phyloP scores from a whole-genome alignment of 768 basidiomycete species.

The Hypholoma fasciculare region DNA sequence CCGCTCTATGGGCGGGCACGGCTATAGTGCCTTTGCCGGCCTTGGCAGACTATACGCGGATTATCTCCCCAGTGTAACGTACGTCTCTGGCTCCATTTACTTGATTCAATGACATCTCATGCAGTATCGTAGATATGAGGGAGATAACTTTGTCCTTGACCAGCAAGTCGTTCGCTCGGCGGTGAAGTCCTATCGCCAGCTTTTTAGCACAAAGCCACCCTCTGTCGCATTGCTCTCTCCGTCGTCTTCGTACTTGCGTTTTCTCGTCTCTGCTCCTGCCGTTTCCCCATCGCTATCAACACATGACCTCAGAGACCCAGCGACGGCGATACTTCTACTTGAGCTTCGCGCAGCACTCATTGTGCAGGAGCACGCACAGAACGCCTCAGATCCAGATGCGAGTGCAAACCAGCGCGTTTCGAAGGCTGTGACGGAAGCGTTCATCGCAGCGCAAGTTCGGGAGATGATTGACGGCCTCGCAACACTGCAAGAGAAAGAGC shows the following conservation, averaged over 20 bases:
- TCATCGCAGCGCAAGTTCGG: conserved; percentile 56
- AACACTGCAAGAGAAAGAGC: conserved; percentile 22
- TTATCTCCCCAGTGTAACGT: conserved; percentile 67
- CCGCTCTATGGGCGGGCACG: conserved; percentile 76
- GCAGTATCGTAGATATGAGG: conserved; percentile 51
- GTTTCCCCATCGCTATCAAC: conserved; percentile 19
- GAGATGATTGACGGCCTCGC: conserved; percentile 42
- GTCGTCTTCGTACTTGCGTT: conserved; percentile 56
- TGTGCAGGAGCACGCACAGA: conserved; percentile 45
- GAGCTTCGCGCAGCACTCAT: conserved; percentile 67
- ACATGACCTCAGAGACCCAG: conserved; percentile 35
- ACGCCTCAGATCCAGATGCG: conserved; percentile 45
- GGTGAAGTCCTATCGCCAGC: conserved; percentile 52
- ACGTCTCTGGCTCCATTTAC: conserved; percentile 18
- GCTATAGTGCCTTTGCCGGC: conserved; percentile 69
- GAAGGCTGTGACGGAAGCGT: conserved; percentile 68
- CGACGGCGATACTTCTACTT: conserved; percentile 46
- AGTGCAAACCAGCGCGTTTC: conserved; percentile 58
- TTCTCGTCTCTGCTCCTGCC: conserved; percentile 32
- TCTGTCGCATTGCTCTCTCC: conserved; percentile 38
- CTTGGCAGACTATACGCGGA: conserved; percentile 66
- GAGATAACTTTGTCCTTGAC: conserved; percentile 78
- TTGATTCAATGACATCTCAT: background rate
- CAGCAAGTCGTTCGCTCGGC: conserved; percentile 74
- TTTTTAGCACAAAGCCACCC: conserved; percentile 28